These are phyloP conservation scores for Carpinus fangiana DNA, from an alignment of 306 rosid species.

Conservation along the genomic window DNA sequence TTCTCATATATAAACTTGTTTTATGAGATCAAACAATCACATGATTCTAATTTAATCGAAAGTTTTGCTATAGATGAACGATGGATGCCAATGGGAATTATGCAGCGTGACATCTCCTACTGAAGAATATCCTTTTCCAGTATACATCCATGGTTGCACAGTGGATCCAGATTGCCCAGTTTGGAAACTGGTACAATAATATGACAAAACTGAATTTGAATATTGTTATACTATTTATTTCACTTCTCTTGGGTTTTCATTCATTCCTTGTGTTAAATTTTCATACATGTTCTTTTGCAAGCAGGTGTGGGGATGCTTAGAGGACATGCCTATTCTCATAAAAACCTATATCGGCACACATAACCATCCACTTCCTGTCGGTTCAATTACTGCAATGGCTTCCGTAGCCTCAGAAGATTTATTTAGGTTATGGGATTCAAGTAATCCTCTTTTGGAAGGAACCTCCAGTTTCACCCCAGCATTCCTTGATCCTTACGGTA, in stretches of 20 bases:
- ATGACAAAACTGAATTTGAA: too few relatives aligned
- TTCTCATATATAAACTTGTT: too few relatives aligned
- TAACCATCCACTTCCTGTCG: slow-evolving; percentile 93
- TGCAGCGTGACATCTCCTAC: too few relatives aligned
- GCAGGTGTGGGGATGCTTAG: slow-evolving; percentile 89
- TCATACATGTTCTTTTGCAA: background rate
- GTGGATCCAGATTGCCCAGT: slow-evolving; percentile 87
- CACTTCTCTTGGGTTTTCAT: background rate
- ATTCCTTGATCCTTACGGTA: slow-evolving; percentile 31
- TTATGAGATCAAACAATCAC: background rate
- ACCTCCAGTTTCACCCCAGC: slow-evolving; percentile 38
- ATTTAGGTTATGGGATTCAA: too few relatives aligned
- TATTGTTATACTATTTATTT: too few relatives aligned
- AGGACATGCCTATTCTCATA: slow-evolving; percentile 90
- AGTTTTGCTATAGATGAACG: slow-evolving; percentile 59
- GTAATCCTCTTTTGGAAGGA: slow-evolving; percentile 20
- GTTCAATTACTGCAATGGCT: slow-evolving; percentile 83
- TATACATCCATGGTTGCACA: slow-evolving; percentile 89
- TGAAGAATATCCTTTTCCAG: slow-evolving; percentile 51
- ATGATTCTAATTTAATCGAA: background rate
- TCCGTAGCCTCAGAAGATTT: slow-evolving; percentile 38
- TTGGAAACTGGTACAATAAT: background rate
- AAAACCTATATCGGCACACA: slow-evolving; percentile 95
- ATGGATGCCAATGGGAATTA: slow-evolving; percentile 3
- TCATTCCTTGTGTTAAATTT: background rate